phyloP scores from a whole-genome alignment of 805 yeast species.

The Candida nonsorbophila region DNA sequence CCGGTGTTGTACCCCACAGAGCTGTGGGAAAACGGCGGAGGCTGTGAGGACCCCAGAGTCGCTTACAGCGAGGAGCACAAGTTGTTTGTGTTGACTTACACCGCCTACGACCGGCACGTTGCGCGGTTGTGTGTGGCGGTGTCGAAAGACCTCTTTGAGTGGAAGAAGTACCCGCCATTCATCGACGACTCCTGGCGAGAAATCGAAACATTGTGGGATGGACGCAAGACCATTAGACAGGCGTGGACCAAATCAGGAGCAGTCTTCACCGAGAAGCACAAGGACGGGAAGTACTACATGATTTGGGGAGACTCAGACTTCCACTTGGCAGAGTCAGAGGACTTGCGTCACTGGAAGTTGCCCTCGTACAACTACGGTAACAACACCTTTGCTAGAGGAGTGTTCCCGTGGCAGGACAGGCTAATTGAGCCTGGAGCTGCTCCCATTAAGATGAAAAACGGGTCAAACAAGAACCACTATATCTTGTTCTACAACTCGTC shows the following conservation, averaged over 20 bases:
- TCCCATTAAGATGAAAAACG: slow-evolving; percentile 26
- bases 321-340: slow-evolving; percentile 30
- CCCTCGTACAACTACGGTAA: slow-evolving; percentile 13
- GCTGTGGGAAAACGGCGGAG: slow-evolving; percentile 35
- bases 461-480: slow-evolving; percentile 21
- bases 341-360: slow-evolving; percentile 28
- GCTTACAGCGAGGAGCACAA: slow-evolving; percentile 31
- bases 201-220: slow-evolving; percentile 20
- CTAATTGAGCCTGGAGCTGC: slow-evolving; percentile 40
- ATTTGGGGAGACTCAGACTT: slow-evolving; percentile 39
- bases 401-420: slow-evolving; percentile 25
- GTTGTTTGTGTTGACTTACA: slow-evolving; percentile 34
- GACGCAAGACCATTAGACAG: slow-evolving; percentile 19
- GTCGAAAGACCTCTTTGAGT: slow-evolving; percentile 27
- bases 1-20: slow-evolving; percentile 34
- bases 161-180: slow-evolving; percentile 35
- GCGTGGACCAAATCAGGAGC: slow-evolving; percentile 42
- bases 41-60: slow-evolving; percentile 39
- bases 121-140: slow-evolving; percentile 39
- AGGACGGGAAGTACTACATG: slow-evolving; percentile 36
- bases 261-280: slow-evolving; percentile 23
- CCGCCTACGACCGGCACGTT: slow-evolving; percentile 28
- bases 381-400: slow-evolving; percentile 21
- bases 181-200: slow-evolving; percentile 25
- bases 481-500: slow-evolving; percentile 33